Conservation (phyloP, 768 basidiomycete species). For the Boletus tomentosulus region DNA sequence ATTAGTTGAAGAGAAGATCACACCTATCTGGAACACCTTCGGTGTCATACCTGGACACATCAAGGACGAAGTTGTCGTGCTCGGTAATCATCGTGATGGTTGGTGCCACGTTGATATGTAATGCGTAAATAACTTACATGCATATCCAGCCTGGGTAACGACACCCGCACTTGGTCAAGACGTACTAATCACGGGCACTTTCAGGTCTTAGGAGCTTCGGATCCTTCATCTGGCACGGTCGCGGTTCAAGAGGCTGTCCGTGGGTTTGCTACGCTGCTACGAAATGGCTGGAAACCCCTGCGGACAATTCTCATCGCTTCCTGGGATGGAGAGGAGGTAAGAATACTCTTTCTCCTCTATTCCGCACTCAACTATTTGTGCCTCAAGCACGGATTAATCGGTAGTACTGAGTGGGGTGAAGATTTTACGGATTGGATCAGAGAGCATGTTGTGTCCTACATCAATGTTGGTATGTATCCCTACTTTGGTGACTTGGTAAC, state of each 20-base stretch:
- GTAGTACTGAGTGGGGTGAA: constrained; percentile 93
- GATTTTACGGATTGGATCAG: constrained; percentile 83
- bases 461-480: constrained; percentile 61
- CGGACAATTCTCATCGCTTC: constrained; percentile 72
- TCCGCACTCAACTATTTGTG: constrained; percentile 3
- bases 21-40: constrained; percentile 90
- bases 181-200: not conserved
- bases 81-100: constrained; percentile 92
- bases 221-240: constrained; percentile 56
- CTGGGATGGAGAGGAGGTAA: constrained; percentile 76
- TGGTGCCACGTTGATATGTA: constrained; percentile 14
- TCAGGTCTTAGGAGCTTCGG: constrained; percentile 48
- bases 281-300: constrained; percentile 63
- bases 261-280: constrained; percentile 48
- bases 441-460: constrained; percentile 78
- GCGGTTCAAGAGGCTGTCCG: constrained; percentile 52
- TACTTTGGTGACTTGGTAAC: constrained; percentile 27
- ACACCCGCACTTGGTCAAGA: not conserved
- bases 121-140: constrained; percentile 4
- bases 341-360: constrained; percentile 1
- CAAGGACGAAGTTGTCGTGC: constrained; percentile 76
- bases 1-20: constrained; percentile 73
- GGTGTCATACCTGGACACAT: constrained; percentile 82
- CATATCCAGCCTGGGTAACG: constrained; percentile 21
- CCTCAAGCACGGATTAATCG: constrained; percentile 62